Percentiles rank a stretch among this genome's conserved stretches.
phyloP scores from a whole-genome alignment of 768 basidiomycete species.

The Ramaria rubella region DNA sequence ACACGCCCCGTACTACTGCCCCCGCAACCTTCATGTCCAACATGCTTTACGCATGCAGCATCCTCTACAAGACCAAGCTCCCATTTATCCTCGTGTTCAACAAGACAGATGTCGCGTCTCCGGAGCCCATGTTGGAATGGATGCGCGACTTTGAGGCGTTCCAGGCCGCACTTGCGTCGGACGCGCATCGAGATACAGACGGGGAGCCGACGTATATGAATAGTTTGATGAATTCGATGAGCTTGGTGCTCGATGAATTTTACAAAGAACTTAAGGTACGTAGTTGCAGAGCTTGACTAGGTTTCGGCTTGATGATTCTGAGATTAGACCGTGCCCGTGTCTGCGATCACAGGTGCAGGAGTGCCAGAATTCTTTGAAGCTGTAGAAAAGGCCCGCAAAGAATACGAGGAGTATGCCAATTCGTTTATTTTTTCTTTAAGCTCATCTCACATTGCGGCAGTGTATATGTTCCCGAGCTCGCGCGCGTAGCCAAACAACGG shows the following conservation, averaged over 20 bases:
- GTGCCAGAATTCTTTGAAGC: constrained; percentile 88
- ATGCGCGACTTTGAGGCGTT: constrained; percentile 98
- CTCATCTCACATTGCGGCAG: constrained; percentile 34
- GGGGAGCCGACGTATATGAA: constrained; percentile 98
- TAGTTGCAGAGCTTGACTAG: not conserved
- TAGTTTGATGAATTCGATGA: constrained; percentile 98
- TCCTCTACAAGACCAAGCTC: constrained; percentile 95
- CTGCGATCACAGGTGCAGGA: constrained; percentile 92
- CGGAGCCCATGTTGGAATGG: constrained; percentile 93
- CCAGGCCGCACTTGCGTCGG: constrained; percentile 76
- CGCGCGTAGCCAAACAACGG: constrained; percentile 43
- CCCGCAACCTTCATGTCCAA: constrained; percentile 99
- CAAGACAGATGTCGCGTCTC: constrained; percentile 89
- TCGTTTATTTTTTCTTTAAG: not conserved
- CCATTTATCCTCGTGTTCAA: constrained; percentile 99
- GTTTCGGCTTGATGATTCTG: not conserved
- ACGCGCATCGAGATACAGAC: constrained; percentile 62
- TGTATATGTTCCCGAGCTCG: constrained; percentile 88
- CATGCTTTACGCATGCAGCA: constrained; percentile 99
- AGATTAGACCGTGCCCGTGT: constrained; percentile 85
- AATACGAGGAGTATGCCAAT: constrained; percentile 74
- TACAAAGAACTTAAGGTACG: constrained; percentile 90
- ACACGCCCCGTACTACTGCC: constrained; percentile 89
- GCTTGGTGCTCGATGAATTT: constrained; percentile 94
- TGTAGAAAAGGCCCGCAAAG: constrained; percentile 78